phyloP scores from a whole-genome alignment of 257 asterid species.

The Lantana camara region DNA sequence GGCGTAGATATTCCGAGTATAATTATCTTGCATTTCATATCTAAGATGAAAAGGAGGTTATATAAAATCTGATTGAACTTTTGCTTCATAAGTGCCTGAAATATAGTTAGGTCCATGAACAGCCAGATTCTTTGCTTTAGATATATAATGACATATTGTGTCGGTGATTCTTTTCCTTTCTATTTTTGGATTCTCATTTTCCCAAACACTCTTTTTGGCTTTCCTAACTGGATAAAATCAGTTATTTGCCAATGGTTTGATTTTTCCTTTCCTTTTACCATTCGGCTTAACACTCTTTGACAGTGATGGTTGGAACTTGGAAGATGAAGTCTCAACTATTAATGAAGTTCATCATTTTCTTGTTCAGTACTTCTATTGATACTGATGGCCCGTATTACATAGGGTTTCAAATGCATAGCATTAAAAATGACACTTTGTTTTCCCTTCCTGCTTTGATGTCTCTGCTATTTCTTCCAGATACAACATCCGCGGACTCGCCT shows the following conservation, averaged over 20 bases:
- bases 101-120: constrained; percentile 6
- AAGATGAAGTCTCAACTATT: constrained; percentile 2
- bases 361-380: constrained; percentile 10
- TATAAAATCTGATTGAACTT: constrained; percentile 14
- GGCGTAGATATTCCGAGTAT: background rate
- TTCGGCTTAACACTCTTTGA: background rate
- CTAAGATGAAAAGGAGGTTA: constrained; percentile 1
- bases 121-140: background rate
- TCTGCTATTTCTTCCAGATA: constrained; percentile 51
- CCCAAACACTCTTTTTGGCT: constrained; percentile 9
- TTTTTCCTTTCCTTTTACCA: constrained; percentile 9
- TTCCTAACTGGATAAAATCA: background rate
- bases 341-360: constrained; percentile 5
- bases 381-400: constrained; percentile 7
- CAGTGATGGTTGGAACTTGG: background rate
- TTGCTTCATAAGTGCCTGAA: background rate
- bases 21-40: background rate
- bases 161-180: background rate
- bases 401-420: constrained; percentile 2
- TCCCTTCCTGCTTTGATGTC: constrained; percentile 20
- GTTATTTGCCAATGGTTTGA: constrained; percentile 7
- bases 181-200: background rate
- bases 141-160: constrained; percentile 4
- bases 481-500: constrained; percentile 90
- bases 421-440: background rate